Conservation (phyloP, 2,329 filamentous ascomycete species). For the Phialophora chinensis region DNA sequence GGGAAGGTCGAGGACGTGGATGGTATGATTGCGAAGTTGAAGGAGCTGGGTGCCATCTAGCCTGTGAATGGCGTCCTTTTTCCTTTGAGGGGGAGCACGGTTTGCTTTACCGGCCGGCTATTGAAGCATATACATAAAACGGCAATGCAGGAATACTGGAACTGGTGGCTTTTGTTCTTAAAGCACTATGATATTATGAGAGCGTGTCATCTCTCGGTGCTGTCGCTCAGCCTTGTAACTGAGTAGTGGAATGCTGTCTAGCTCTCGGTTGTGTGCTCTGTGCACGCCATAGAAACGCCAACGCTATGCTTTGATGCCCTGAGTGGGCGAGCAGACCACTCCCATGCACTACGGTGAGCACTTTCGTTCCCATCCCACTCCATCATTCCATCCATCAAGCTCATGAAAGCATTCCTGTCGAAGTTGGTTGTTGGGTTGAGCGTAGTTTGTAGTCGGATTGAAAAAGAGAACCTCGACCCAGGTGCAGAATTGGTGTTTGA, state of each 20-base stretch:
- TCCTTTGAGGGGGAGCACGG: not conserved
- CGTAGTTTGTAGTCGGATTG: not conserved
- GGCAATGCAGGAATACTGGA: not conserved
- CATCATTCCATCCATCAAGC: slow-evolving; percentile 23
- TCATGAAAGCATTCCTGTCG: slow-evolving; percentile 12
- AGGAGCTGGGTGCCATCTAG: slow-evolving; percentile 91
- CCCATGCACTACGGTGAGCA: slow-evolving; percentile 11
- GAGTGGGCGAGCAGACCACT: slow-evolving; percentile 11
- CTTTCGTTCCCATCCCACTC: slow-evolving; percentile 11
- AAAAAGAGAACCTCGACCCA: not conserved
- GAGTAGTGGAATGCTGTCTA: slow-evolving; percentile 4
- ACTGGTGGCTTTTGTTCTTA: not conserved
- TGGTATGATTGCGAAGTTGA: slow-evolving; percentile 89
- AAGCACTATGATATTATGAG: slow-evolving; percentile 4
- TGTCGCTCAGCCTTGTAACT: not conserved
- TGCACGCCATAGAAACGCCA: slow-evolving; percentile 24
- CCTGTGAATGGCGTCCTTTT: not conserved
- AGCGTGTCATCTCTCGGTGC: not conserved
- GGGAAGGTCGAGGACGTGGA: slow-evolving; percentile 98
- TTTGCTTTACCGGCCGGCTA: not conserved
- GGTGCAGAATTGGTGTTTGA: slow-evolving; percentile 4
- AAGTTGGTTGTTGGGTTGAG: slow-evolving; percentile 11
- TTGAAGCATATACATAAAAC: not conserved
- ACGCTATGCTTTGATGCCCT: slow-evolving; percentile 29
- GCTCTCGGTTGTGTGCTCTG: slow-evolving; percentile 7